Base-by-base conservation (phyloP, 2,329 filamentous ascomycete genomes). In the Tolypocladium album region DNA sequence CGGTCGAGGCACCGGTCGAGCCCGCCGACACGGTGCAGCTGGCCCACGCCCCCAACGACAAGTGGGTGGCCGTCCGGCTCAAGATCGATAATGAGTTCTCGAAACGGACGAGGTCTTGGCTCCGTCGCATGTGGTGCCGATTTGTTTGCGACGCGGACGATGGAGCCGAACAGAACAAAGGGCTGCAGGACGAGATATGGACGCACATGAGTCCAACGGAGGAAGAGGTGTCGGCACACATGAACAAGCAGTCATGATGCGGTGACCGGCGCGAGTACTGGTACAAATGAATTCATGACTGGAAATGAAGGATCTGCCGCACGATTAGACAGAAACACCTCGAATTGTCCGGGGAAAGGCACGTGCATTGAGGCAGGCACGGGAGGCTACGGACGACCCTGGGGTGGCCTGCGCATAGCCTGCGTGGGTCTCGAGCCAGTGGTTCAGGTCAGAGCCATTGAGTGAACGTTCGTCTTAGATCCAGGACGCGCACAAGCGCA, bases 51-150 rank as follows among this genome's bases (percentile, higher is more conserved):
- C 85, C 85, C 0, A 73, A 80, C 31, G 76, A 84, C 24, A 83
- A 83, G 67, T 86, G 78, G 75, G 82, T 82, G 42, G 85, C 82
- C 0, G 76, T 80, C 53, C 73, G 81, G 53, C 73, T 88, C 57
- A 79, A 78, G 65, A 82, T 88, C 47, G 76, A 78, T 31, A 78
- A 87, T 65, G 83, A 88, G 64, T 78, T 83, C 63, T 71, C 76
- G 36, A 77, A 78, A 52, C 73, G 84, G 22, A 57, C 83, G 22
- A 75, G 71, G 55, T 75, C 76, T 3, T 76, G 73, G 67, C 63
- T 80, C 59, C 74, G 74, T 58, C 72, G 76, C 60, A 72, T 75
- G 60, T 66, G 62, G 56, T 56, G 61, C 24, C 59, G 63, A 36
- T n/a, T 69, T 3, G 52, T 38, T 34, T 55, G 31, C 50, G 31